Evolutionary conservation across 805 yeast species (phyloP), one percentile per base, ranked within the genome.

Genomic region (Nakazawaea wickerhamii): DNA sequence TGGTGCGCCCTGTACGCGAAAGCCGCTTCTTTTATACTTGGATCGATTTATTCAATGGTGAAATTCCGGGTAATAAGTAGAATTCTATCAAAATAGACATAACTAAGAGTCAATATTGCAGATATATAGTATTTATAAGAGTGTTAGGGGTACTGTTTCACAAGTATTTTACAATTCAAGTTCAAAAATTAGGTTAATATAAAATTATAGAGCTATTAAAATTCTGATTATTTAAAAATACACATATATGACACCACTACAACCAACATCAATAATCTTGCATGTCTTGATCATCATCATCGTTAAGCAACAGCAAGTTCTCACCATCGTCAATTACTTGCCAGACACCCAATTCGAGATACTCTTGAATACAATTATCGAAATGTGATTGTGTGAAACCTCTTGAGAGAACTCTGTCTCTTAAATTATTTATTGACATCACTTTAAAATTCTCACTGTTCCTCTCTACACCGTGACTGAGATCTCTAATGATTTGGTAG

Each of bases 341-440:
- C 90, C 95, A 86, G 25, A 90, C 76, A 34, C 80, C 80, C 46
- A 86, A 68, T 25, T 71, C 71, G 27, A 77, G 73, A 60, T 91
- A 91, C 58, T 85, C 90, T 34, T 70, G 68, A 35, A 91, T 68
- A 70, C 95, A 85, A 44, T 77, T 82, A 42, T 72, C 76, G 50
- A 91, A 75, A 58, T 88, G 88, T 48, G 80, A 75, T 54, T 81
- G 81, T 0, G 95, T 88, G 63, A 76, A 91, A 4, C 96, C 96
- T 63, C 84, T 82, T 27, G 85, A 83, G 31, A 87, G 66, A 25
- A 84, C 79, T 4, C 84, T 70, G 48, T 79, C 79, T 48, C 75
- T 74, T 47, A 90, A 69, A 10, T 61, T 70, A 38, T 59, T 67
- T 73, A 76, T 62, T 33, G 66, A 51, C 36, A 70, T 59, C 15